phyloP scores from a whole-genome alignment of 169 alveolate species.

The Eimeria tenella region DNA sequence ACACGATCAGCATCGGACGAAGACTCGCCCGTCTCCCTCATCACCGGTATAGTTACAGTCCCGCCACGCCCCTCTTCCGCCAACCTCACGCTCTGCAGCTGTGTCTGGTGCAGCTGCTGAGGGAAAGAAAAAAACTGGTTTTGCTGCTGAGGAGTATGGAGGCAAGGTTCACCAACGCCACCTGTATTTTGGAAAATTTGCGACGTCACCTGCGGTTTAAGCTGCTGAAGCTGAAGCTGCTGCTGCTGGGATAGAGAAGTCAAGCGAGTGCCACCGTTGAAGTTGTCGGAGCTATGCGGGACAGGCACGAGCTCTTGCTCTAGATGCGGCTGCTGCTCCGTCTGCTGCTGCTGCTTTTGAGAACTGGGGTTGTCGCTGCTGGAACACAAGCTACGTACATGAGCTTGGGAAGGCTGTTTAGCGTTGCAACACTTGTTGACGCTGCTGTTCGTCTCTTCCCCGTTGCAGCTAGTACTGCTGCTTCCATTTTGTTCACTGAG shows the following conservation, averaged over 20 bases:
- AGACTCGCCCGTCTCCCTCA: background rate
- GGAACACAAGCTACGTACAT: background rate
- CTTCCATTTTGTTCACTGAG: slow-evolving; percentile 22
- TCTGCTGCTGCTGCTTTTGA: background rate
- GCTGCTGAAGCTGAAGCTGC: background rate
- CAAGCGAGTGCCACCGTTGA: background rate
- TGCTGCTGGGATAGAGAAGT: background rate
- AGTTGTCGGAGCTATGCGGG: too few species aligned
- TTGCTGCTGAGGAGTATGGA: background rate
- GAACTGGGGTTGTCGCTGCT: background rate
- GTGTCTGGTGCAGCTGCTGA: background rate
- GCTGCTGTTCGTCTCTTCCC: background rate
- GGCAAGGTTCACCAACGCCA: too few species aligned
- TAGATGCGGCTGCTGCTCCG: slow-evolving; percentile 5
- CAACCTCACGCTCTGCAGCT: background rate
- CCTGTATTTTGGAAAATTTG: too few species aligned
- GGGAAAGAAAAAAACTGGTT: background rate
- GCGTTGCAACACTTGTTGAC: slow-evolving; percentile 33
- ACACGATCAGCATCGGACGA: background rate
- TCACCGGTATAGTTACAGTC: background rate
- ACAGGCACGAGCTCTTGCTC: background rate
- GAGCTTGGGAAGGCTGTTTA: background rate
- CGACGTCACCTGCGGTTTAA: background rate
- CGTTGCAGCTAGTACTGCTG: slow-evolving; percentile 8
- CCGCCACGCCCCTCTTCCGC: slow-evolving; percentile 28